Base-by-base conservation (phyloP, 331 rosid species). In the Cydonia oblonga region DNA sequence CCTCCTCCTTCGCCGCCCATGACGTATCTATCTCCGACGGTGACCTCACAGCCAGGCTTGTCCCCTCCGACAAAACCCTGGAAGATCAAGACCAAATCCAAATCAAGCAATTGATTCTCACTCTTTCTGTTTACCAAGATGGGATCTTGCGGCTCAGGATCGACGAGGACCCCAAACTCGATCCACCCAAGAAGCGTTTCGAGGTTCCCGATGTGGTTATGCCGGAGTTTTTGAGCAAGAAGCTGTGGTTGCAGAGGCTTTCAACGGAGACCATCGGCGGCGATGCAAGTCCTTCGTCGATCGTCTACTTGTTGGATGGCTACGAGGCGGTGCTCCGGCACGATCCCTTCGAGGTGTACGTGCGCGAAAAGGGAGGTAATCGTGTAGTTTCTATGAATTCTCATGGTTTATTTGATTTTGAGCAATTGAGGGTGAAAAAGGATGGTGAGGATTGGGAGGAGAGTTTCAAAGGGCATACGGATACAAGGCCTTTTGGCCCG, bases 381-480 rank as follows among this genome's bases (percentile, higher is more conserved):
- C 96, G 92, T 11, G 84, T 95, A 1, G 42, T 88, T 8, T 95
- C 99, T 23, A 16, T 95, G 23, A 95, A 95, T 66, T 95, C 97
- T 13, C 91, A 90, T 73, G 96, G 92, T 5, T 68, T 95, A 30
- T 95, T 95, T 72, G 97, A 95, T 80, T 95, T 95, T 76, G 99
- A 95, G 85, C 97, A 83, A 16, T 65, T 87, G 75, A 83, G 79
- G 26, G 75, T 65, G 70, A 95, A 95, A 68, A 71, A 70, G 29
- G 96, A 89, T 77, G 97, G 80, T 38, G 96, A 87, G 40, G 85
- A 86, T 3, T 91, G 97, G 97, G 95, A 84, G 69, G 97, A 95
- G 83, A 83, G 56, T 32, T 95, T 95, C 66, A 85, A 75, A 4
- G 69, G 86, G 6, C 91, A 95, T 57, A 91, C 93, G 1, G 99